Evolutionary conservation across 257 asterid genomes (phyloP), one percentile per base, ranked within the genome.

Genomic region (Nicotiana benthamiana): DNA sequence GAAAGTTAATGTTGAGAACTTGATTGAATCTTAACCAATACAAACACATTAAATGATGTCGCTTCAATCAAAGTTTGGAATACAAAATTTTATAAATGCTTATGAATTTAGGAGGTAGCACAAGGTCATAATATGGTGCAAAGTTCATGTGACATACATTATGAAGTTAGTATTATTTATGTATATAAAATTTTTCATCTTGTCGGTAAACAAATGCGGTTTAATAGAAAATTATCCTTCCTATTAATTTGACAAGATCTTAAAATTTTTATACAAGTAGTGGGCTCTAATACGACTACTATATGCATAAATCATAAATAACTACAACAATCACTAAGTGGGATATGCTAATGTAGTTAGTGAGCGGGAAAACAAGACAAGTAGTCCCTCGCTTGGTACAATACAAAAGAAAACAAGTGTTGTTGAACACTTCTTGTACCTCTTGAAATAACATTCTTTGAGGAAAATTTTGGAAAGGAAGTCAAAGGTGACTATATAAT

Each of bases 381-480:
- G 77, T 36, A 40, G 57, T 68, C 57, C 32, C 77, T 68, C 77
- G 40, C 46, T 72, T 46, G 77, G 77, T 72, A 43, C 60, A 72
- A 72, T 22, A 22, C 30, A 24, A 72, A 63, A 27, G 22, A 62
- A 62, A 26, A 24, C 4, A 54, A 17, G 11, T 18, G 26, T 18
- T 56, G 20, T 56, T 18, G n/a, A 60, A 9, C 65, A 9, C 32
- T 20, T 60, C 13, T 60, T 61, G 9, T 26, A 11, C 67, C 36
- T 11, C 34, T 60, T 61, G 16, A 1, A 63, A 27, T 27, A 27
- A 63, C 16, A 63, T 27, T 13, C 30, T 63, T 62, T 8, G 68
- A 26, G 32, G n/a, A 59, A 20, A 2, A 0, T 20, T 20, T 59
- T 59, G 0, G 28, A n/a, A 6, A 6, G 67, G 1, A 26, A 26